Evolutionary conservation across 345 rosid species (phyloP), one percentile per base, ranked within the genome.

Genomic region (Boechera stricta): DNA sequence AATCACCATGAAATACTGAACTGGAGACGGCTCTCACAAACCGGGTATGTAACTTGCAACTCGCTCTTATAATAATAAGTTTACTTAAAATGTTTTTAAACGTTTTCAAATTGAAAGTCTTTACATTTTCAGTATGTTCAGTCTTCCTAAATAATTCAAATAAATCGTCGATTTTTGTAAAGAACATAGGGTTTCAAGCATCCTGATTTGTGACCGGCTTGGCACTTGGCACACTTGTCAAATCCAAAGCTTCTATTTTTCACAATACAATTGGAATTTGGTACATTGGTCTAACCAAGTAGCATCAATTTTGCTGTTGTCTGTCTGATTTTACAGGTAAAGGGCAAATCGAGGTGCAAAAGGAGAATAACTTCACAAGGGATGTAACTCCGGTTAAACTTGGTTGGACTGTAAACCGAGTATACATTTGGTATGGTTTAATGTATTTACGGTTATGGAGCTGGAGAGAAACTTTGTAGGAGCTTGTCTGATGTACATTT

Each of bases 11-110:
- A 92, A 84, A 81, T 88, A 71, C 68, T 95, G 5, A 95, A 87
- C 58, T 90, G 98, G 89, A 89, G 88, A 82, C 85, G 85, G 84
- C 91, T 95, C 64, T 87, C 99, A 71, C 97, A 90, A 80, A 92
- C 97, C 56, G 97, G 97, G 92, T 91, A 87, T 61, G 78, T 73
- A 67, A 73, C 70, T 15, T 52, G 8, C 48, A 71, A 28, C 67
- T 79, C 49, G 4, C 15, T 54, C 56, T 72, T 56, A n/a, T 42
- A 69, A 31, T 63, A 69, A 38, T 35, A 68, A 56, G 36, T 38
- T 54, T 12, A 28, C 39, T 35, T 64, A 5, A 53, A 36, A 4
- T 26, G 11, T 24, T 75, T 44, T 4, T 12, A 11, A 33, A 11
- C 6, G 10, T 26, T 53, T 57, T 21, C 31, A 18, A 64, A 64